A percentile compares a stretch with the other conserved stretches of the same genome.
These are phyloP conservation scores for Glycine latifolia DNA, from an alignment of 306 rosid genomes.

Conservation along the genomic window DNA sequence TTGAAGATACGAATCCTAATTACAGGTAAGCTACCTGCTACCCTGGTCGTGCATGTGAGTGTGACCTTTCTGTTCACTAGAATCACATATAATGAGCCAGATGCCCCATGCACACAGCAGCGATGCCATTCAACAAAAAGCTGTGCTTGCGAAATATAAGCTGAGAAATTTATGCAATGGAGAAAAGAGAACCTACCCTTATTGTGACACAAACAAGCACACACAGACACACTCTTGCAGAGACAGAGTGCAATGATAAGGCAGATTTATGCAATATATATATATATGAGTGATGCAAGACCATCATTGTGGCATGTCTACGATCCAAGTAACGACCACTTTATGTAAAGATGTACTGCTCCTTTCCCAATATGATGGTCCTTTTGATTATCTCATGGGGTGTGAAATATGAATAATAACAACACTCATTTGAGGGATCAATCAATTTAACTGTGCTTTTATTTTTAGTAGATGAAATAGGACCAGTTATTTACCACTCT, in stretches of 20 bases:
- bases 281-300: constrained; percentile 21
- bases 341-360: constrained; percentile 1
- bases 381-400: constrained; percentile 38
- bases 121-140: constrained; percentile 28
- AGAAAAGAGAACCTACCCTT: constrained; percentile 43
- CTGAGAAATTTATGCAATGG: constrained; percentile 16
- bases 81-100: constrained; percentile 1
- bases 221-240: constrained; percentile 27
- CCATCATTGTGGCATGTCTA: constrained; percentile 28
- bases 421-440: background rate
- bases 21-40: background rate
- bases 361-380: constrained; percentile 46
- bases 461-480: background rate
- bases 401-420: too few species aligned
- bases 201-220: constrained; percentile 36
- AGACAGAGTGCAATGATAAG: constrained; percentile 28
- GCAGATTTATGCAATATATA: background rate
- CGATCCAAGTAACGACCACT: constrained; percentile 17
- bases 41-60: background rate
- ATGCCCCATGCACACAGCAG: background rate
- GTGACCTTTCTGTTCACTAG: background rate
- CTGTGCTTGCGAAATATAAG: constrained; percentile 33
- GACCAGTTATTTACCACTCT: background rate
- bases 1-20: background rate
- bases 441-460: background rate